These are phyloP conservation scores for Arabidopsis hybrid DNA, from an alignment of 441 rosid species.

Conservation along the genomic window DNA sequence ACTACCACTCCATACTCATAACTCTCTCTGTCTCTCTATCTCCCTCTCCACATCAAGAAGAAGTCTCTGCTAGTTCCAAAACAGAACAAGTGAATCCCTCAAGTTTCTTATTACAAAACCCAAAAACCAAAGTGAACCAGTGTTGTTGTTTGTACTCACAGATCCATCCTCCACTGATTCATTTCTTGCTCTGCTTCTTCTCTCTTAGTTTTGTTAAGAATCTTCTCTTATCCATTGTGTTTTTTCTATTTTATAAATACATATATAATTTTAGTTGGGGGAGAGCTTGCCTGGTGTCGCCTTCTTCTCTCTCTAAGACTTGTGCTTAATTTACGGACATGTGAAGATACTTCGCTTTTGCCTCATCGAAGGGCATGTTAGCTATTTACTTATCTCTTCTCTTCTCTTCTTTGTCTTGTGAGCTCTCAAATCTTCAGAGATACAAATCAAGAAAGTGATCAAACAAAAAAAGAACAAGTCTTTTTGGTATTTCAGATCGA, in stretches of 20 bases:
- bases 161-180: conserved; percentile 8
- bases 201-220: conserved; percentile 45
- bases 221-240: conserved; percentile 51
- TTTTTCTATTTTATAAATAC: conserved; percentile 22
- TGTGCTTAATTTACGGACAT: conserved; percentile 48
- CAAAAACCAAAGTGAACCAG: not conserved
- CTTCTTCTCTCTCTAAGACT: conserved; percentile 41
- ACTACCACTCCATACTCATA: too few relatives aligned
- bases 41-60: conserved; percentile 24
- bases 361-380: conserved; percentile 49
- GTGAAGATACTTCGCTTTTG: conserved; percentile 58
- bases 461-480: not conserved
- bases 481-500: conserved; percentile 37
- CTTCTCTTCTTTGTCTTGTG: conserved; percentile 41
- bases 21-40: too few relatives aligned
- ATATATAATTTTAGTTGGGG: conserved; percentile 39
- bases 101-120: conserved; percentile 14
- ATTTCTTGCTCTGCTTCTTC: conserved; percentile 40
- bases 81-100: conserved; percentile 33
- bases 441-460: conserved; percentile 22
- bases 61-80: conserved; percentile 34
- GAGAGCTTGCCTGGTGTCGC: conserved; percentile 44
- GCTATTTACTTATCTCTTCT: conserved; percentile 5
- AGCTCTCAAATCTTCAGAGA: conserved; percentile 44
- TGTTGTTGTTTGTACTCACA: too few relatives aligned